Evolutionary conservation across 2,329 filamentous ascomycete genomes (phyloP).

Genomic region (Zymoseptoria pseudotritici): DNA sequence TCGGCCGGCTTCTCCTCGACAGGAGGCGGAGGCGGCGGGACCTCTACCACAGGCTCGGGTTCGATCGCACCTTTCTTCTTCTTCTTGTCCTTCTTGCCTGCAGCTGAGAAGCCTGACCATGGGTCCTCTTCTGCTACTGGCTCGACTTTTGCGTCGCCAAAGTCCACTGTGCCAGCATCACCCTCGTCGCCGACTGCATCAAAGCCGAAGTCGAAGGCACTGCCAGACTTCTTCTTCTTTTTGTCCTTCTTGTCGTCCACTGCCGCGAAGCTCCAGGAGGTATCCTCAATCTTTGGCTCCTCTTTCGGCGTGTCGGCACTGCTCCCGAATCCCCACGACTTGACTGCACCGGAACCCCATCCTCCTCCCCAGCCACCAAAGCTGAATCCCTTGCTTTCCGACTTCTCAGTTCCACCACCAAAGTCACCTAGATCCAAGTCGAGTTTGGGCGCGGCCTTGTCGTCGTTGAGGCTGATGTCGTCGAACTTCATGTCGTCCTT

Average conservation of each 20-base stretch:
- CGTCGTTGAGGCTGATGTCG: constrained; percentile 41
- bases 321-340: constrained; percentile 30
- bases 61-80: constrained; percentile 21
- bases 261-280: constrained; percentile 21
- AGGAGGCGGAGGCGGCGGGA: constrained; percentile 21
- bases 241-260: constrained; percentile 29
- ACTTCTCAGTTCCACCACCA: constrained; percentile 15
- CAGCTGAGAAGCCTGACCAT: constrained; percentile 21
- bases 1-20: constrained; percentile 24
- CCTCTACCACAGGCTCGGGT: constrained; percentile 20
- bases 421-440: constrained; percentile 38
- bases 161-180: constrained; percentile 15
- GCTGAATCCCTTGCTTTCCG: constrained; percentile 25
- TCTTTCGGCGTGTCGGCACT: constrained; percentile 17
- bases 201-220: constrained; percentile 26
- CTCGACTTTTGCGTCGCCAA: constrained; percentile 17
- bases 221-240: constrained; percentile 29
- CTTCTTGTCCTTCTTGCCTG: constrained; percentile 29
- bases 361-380: constrained; percentile 29
- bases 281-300: constrained; percentile 19
- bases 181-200: constrained; percentile 10
- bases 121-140: constrained; percentile 19
- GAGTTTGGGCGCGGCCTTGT: constrained; percentile 38
- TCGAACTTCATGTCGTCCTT: constrained; percentile 37
- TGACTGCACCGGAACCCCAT: constrained; percentile 23